Base-by-base conservation (phyloP, 1,139 yeast species). In the Petasospora rhodanensis region DNA sequence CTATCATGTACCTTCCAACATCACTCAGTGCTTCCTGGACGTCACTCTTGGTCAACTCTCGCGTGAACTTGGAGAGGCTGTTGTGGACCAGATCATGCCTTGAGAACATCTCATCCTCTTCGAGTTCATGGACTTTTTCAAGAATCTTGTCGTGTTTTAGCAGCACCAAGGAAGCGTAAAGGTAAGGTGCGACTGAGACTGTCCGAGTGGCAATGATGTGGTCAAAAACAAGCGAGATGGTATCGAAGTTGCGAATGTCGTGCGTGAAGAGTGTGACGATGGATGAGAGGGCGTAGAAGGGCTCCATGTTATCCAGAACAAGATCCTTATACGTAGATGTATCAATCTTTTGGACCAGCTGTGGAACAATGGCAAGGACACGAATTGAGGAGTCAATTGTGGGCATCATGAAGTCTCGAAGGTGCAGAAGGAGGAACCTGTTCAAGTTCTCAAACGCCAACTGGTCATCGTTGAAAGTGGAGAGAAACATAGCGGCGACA, bases 351-450 rank as follows among this genome's bases (percentile, higher is more conserved):
- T 64, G 65, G 9, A 86, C 43, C 2, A 89, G 49, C 3, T 73
- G 66, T 0, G 95, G 87, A 4, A 91, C 71, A 15, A 87, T 55
- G 21, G 63, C 59, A 35, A 87, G 58, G 41, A 85, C 89, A 35
- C 70, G 72, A 11, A 84, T 56, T 1, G 95, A 70, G 11, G 84
- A 72, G 25, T 70, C 69, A 22, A 91, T 68, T 21, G 76, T 73
- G 6, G 79, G 71, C 54, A 85, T 67, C 95, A 89, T 82, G 54
- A 78, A 91, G 57, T 91, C 98, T 31, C 97, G 66, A 28, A 91
- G 60, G 52, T 79, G 83, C 35, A 63, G 52, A 12, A 84, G 47
- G 0, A 94, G 68, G 34, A 89, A 62, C 18, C 58, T 54, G 38
- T 80, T 84, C 34, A 87, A 29, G 59, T 18, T 76, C 52, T 28